A percentile compares a stretch with the other conserved stretches of the same genome.
phyloP scores from a whole-genome alignment of 2,329 filamentous ascomycete genomes.

The Calonectria crousiana region DNA sequence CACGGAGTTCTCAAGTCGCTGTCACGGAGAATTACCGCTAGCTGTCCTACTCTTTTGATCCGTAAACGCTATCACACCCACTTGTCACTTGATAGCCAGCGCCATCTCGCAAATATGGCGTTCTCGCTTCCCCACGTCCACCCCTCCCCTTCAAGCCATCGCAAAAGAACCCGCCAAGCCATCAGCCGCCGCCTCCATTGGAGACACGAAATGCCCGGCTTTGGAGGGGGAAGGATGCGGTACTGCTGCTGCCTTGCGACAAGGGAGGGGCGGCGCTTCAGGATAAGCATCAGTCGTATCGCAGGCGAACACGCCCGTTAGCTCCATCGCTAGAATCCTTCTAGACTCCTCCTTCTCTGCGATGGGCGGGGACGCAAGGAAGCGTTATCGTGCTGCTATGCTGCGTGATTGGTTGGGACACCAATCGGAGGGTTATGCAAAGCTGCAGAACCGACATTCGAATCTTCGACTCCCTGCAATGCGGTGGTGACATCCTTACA shows the following conservation, averaged over 20 bases:
- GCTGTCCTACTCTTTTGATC: slow-evolving; percentile 3
- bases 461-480: slow-evolving; percentile 2
- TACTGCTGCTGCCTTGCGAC: not conserved
- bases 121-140: slow-evolving; percentile 20
- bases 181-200: not conserved
- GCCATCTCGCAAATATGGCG: not conserved
- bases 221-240: not conserved
- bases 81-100: not conserved
- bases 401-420: slow-evolving; percentile 30
- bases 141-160: slow-evolving; percentile 1
- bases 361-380: not conserved
- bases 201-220: not conserved
- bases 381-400: slow-evolving; percentile 8
- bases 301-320: not conserved
- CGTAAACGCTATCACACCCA: not conserved
- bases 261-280: not conserved
- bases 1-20: not conserved
- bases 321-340: slow-evolving; percentile 40
- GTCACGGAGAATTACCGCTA: slow-evolving; percentile 1
- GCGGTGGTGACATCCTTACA: not conserved
- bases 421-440: not conserved
- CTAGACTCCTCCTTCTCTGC: slow-evolving; percentile 35
- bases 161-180: not conserved
- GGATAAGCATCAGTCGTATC: slow-evolving; percentile 10
- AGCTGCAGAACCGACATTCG: slow-evolving; percentile 16